Conservation (phyloP, 1,139 yeast genomes). For the Kurtzmaniella quercitrusa region DNA sequence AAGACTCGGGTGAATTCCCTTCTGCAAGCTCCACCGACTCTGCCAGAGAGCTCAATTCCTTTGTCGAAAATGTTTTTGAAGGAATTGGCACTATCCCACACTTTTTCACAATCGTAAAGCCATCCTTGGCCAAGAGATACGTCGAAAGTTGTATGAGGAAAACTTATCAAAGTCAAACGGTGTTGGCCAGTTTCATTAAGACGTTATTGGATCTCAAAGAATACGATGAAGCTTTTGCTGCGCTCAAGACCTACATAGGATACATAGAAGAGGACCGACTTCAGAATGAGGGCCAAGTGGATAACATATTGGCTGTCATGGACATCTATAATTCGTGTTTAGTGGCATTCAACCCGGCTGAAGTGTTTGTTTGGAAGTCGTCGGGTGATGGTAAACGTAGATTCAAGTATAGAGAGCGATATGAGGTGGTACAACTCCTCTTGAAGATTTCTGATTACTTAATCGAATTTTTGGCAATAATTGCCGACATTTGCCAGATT, state of each 20-base stretch:
- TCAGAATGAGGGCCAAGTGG: conserved; percentile 28
- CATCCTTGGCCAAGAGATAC: conserved; percentile 27
- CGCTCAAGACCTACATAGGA: conserved; percentile 32
- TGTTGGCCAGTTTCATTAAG: conserved; percentile 30
- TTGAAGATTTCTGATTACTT: conserved; percentile 17
- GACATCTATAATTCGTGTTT: conserved; percentile 35
- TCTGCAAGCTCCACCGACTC: conserved; percentile 23
- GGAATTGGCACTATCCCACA: conserved; percentile 23
- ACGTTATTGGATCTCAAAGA: conserved; percentile 33
- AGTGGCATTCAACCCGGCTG: conserved; percentile 34
- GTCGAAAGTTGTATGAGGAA: conserved; percentile 28
- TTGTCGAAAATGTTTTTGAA: conserved; percentile 32
- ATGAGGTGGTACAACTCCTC: conserved; percentile 21
- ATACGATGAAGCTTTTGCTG: conserved; percentile 44
- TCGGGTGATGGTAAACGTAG: conserved; percentile 10
- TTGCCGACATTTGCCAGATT: conserved; percentile 24
- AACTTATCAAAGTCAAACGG: conserved; percentile 36
- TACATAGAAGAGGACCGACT: conserved; percentile 34
- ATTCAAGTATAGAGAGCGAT: conserved; percentile 25
- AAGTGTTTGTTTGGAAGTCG: conserved; percentile 17
- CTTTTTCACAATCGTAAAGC: conserved; percentile 19
- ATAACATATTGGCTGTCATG: conserved; percentile 33
- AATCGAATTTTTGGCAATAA: conserved; percentile 18
- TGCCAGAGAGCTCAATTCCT: conserved; percentile 19
- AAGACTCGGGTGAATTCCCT: conserved; percentile 24